These are phyloP conservation scores for Cyberlindnera maclurae DNA, from an alignment of 805 yeast species.

Conservation along the genomic window DNA sequence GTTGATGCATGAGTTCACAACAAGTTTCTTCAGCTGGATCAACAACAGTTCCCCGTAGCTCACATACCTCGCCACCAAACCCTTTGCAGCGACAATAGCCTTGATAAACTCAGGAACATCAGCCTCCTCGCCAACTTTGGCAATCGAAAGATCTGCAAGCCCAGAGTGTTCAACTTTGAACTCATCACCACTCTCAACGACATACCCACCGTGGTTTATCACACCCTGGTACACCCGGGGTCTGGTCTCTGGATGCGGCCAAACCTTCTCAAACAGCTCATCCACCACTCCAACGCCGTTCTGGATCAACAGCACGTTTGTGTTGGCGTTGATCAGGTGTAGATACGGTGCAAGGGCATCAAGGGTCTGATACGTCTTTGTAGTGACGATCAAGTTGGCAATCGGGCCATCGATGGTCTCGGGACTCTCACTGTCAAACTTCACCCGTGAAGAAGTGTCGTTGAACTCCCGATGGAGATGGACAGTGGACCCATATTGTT, in stretches of 20 bases:
- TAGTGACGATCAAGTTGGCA: conserved; percentile 59
- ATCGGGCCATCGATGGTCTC: conserved; percentile 27
- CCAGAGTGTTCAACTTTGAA: conserved; percentile 59
- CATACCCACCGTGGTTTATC: conserved; percentile 77
- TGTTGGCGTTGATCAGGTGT: conserved; percentile 38
- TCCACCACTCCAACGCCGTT: conserved; percentile 86
- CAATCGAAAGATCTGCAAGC: conserved; percentile 51
- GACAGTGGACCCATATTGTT: conserved; percentile 11
- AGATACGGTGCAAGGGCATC: conserved; percentile 53
- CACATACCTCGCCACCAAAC: conserved; percentile 24
- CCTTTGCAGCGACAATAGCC: conserved; percentile 23
- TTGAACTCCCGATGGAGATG: conserved; percentile 18
- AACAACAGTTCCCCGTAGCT: conserved; percentile 43
- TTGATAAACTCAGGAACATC: conserved; percentile 18
- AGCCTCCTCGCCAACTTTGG: conserved; percentile 30
- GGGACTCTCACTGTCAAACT: conserved; percentile 5
- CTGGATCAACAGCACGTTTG: conserved; percentile 69
- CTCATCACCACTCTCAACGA: conserved; percentile 21
- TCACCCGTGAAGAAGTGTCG: conserved; percentile 7
- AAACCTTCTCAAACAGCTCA: conserved; percentile 40
- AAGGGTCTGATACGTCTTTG: conserved; percentile 72
- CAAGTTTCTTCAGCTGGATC: conserved; percentile 68
- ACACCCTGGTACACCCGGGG: conserved; percentile 73
- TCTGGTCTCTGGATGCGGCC: conserved; percentile 39
- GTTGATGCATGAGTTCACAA: conserved; percentile 78